Evolutionary conservation across 768 basidiomycete species (phyloP), one percentile per base, ranked within the genome.

Genomic region (Tephrocybe rancida): DNA sequence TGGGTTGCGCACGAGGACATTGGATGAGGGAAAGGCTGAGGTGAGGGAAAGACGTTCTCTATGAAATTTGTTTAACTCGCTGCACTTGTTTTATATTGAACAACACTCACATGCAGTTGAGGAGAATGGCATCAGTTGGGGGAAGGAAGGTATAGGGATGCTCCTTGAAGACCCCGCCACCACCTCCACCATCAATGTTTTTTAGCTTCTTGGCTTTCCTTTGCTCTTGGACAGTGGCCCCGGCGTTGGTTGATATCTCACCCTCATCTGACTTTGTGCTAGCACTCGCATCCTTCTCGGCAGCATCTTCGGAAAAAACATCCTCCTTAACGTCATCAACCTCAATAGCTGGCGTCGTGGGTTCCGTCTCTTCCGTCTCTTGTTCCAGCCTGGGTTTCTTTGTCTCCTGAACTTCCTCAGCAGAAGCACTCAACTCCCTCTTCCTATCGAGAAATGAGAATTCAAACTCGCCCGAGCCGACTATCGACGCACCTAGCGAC

Each of bases 1-100:
- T 0, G 89, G 86, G 66, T 95, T 97, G 49, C 97, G 87, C 13
- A 97, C 92, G 58, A 98, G 87, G 26, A 95, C 73, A 64, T 90
- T 90, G 38, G 78, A 69, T 0, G 78, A 70, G 2, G 95, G 94
- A 75, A 98, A 98, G 48, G 70, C 70, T 14, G 83, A 55, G 21
- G 72, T 77, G 54, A 98, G 80, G 53, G 86, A 78, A 50, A 96
- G 83, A 56, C 87, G 86, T 32, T 83, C 74, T 42, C 94, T 96
- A 64, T 19, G 13, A 16, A 21, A 14, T 1, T 25, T 24, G 45
- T 18, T 39, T 29, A 8, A 21, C 5, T 51, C 18, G 29, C 24
- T n/a, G 11, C 11, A n/a, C n/a, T n/a, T n/a, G n/a, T 49, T 14
- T 11, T 19, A 22, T 18, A 13, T 30, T 48, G 22, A 6, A 22